Base-by-base conservation (phyloP, 495 filamentous ascomycete species). In the Neurospora pannonica region DNA sequence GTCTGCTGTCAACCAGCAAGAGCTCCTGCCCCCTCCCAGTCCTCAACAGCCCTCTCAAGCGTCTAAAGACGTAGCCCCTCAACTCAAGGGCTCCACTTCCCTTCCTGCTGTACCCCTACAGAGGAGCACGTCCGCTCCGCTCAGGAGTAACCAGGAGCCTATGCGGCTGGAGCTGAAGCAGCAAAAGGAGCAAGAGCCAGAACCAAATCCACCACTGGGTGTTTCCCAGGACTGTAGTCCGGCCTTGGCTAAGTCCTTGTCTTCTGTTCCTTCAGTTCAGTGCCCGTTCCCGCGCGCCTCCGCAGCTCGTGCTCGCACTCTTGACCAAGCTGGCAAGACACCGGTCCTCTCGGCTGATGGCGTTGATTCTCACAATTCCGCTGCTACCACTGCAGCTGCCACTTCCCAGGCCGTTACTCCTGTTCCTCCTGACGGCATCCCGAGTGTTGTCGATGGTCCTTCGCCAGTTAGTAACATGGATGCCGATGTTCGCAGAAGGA, bases 131-230 rank as follows among this genome's bases (percentile, higher is more conserved):
- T 60, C 24, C 0, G 21, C 0, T 15, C 24, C 43, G n/a, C n/a
- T 1, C n/a, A 24, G 4, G 9, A 24, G n/a, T 5, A 48, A 48
- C 43, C 3, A 0, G 9, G 43, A 48, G 43, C 43, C 48, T 60
- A 60, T 8, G 24, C 2, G 0, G 0, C 5, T 17, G 2, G 48
- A 60, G 24, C 0, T 28, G 24, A 60, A 60, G 11, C 21, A 60
- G n/a, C 19, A 48, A 2, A 10, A 2, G 21, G 48, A 1, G 5
- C 48, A 24, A 7, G 11, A 60, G 21, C 1, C 2, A 60, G 11
- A 5, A 28, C 5, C 0, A 6, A 15, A 60, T 1, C 5, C 2
- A 3, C 5, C 0, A 48, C 24, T 2, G 0, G 11, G 24, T 17
- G 24, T 31, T 17, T 60, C 24, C 0, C 5, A 1, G 10, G 13